A percentile compares a stretch with the other conserved stretches of the same genome.
phyloP scores from a whole-genome alignment of 768 basidiomycete species.

The Boletus sp. region DNA sequence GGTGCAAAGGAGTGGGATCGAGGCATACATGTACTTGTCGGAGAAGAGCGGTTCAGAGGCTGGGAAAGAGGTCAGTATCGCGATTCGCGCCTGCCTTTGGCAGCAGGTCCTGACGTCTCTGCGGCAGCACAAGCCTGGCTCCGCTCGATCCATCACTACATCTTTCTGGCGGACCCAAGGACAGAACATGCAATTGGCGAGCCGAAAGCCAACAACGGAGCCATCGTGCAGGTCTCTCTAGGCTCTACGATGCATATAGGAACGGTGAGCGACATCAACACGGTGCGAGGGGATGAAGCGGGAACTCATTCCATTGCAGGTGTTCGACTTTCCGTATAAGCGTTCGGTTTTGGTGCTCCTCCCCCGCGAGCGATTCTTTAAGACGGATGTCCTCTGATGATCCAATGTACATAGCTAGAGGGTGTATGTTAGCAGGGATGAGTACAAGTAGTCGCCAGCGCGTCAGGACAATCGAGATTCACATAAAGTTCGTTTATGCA shows the following conservation, averaged over 20 bases:
- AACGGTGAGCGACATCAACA: slow-evolving; percentile 12
- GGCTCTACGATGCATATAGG: slow-evolving; percentile 20
- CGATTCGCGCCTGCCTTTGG: not conserved
- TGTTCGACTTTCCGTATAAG: slow-evolving; percentile 29
- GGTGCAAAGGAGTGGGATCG: slow-evolving; percentile 33
- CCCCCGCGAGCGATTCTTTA: slow-evolving; percentile 26
- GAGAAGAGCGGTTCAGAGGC: slow-evolving; percentile 48
- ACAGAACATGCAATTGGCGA: slow-evolving; percentile 43
- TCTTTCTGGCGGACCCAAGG: slow-evolving; percentile 44
- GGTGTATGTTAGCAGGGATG: not conserved
- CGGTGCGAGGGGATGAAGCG: not conserved
- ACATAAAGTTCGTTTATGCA: not conserved
- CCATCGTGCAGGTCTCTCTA: slow-evolving; percentile 27
- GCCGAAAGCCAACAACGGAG: slow-evolving; percentile 35
- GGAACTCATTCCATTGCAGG: slow-evolving; percentile 2
- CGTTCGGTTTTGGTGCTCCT: slow-evolving; percentile 14
- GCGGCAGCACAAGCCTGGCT: slow-evolving; percentile 19
- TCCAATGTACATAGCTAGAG: not conserved
- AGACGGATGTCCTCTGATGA: slow-evolving; percentile 17
- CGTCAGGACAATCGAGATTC: not conserved
- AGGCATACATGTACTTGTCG: slow-evolving; percentile 46
- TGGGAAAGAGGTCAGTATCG: slow-evolving; percentile 37
- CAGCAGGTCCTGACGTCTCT: not conserved
- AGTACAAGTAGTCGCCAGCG: not conserved
- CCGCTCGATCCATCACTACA: slow-evolving; percentile 38